A percentile compares a stretch with the other conserved stretches of the same genome.
Conservation (phyloP, 805 yeast species). For the Yamadazyma sp. region DNA sequence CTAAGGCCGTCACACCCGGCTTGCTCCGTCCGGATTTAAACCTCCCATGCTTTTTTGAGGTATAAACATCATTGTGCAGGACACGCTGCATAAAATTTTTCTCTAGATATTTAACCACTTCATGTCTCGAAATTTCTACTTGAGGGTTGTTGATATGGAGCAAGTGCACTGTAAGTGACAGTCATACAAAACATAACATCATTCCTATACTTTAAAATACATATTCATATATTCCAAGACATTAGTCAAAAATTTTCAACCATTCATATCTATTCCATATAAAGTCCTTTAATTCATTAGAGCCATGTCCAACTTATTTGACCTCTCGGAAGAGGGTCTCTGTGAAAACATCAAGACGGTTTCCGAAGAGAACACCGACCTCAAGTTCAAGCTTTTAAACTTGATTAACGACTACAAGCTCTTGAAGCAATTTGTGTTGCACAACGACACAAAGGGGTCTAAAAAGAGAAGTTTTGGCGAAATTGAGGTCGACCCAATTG, state of each 20-base stretch:
- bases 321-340: slow-evolving; percentile 1
- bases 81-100: slow-evolving; percentile 8
- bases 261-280: not conserved
- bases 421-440: slow-evolving; percentile 28
- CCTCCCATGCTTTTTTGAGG: slow-evolving; percentile 2
- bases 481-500: slow-evolving; percentile 4
- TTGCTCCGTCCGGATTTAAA: slow-evolving; percentile 12
- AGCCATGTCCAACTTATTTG: slow-evolving; percentile 2
- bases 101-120: slow-evolving; percentile 1
- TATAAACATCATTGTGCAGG: slow-evolving; percentile 6
- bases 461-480: slow-evolving; percentile 12
- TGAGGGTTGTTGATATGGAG: too few relatives aligned
- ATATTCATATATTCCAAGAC: too few relatives aligned
- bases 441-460: not conserved
- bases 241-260: not conserved
- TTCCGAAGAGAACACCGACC: slow-evolving; percentile 33
- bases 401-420: slow-evolving; percentile 43
- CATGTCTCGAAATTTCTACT: too few relatives aligned
- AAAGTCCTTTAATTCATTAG: slow-evolving; percentile 1
- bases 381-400: slow-evolving; percentile 34
- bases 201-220: too few relatives aligned
- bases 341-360: slow-evolving; percentile 17
- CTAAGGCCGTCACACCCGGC: slow-evolving; percentile 2
- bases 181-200: too few relatives aligned
- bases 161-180: too few relatives aligned